Evolutionary conservation across 177 flowering plant genomes (phyloP), one percentile per base, ranked within the genome.

Genomic region (Telopea speciosissima): DNA sequence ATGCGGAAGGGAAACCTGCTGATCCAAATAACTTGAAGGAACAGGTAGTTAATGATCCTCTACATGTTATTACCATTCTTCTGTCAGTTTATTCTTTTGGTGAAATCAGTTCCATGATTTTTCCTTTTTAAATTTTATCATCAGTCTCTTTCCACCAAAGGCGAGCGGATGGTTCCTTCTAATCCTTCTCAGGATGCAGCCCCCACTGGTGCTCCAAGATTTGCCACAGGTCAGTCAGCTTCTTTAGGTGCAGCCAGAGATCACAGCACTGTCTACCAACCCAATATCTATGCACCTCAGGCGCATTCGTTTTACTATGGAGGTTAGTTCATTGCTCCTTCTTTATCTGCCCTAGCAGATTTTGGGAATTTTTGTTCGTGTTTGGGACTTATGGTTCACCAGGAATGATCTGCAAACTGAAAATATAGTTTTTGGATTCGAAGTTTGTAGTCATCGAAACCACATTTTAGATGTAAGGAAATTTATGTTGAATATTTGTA

Each of bases 271-370:
- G 73, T 76, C 60, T 82, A 81, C 67, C 81, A 86, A 58, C 72
- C 83, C 68, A 83, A 79, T 75, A 68, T 84, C 28, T 85, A 84
- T 86, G 83, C 90, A n/a, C 89, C 90, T 67, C 92, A 85, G 70
- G 86, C 91, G 31, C 97, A 87, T 58, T 44, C 85, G 45, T 80
- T 81, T 75, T 89, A 84, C 73, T 84, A 83, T 74, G 84, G 90
- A 79, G 93, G 96, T 90, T 79, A 65, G 82, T 81, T 73, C 54
- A 11, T 49, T 12, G 54, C 8, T 49, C 54, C 40, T 44, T 3
- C 5, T 49, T 49, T 49, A 49, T 49, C 54, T 49, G 14, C 54
- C 54, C 54, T 12, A 3, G 8, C 54, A 36, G 40, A 36, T 6
- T 12, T 49, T 12, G 17, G 19, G 7, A 13, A 12, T 10, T 49